phyloP scores from a whole-genome alignment of 1,284 basidiomycete genomes.

The Lignosus rhinocerotis region DNA sequence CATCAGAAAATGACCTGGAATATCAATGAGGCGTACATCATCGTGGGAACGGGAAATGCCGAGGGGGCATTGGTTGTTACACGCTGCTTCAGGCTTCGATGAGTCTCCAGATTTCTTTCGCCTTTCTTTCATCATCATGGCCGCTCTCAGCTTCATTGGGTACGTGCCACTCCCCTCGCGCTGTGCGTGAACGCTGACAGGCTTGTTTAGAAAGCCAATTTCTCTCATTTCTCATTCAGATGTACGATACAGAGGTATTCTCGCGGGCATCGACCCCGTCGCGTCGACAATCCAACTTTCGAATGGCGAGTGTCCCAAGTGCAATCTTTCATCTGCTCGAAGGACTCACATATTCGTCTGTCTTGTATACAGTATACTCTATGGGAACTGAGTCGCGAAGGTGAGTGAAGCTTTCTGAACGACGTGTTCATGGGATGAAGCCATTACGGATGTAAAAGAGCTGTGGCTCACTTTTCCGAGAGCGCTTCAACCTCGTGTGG shows the following conservation, averaged over 20 bases:
- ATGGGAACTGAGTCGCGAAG: slow-evolving; percentile 87
- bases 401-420: slow-evolving; percentile 45
- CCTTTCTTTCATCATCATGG: slow-evolving; percentile 46
- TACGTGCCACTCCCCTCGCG: slow-evolving; percentile 30
- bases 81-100: slow-evolving; percentile 20
- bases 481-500: slow-evolving; percentile 71
- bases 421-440: slow-evolving; percentile 41
- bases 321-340: neutral
- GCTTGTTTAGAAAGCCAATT: slow-evolving; percentile 72
- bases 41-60: slow-evolving; percentile 24
- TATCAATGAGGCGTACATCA: neutral
- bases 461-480: slow-evolving; percentile 55
- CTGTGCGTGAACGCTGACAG: slow-evolving; percentile 22
- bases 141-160: slow-evolving; percentile 70
- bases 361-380: slow-evolving; percentile 62
- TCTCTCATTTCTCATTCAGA: slow-evolving; percentile 89
- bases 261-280: slow-evolving; percentile 81
- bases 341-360: neutral
- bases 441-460: slow-evolving; percentile 67
- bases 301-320: slow-evolving; percentile 58
- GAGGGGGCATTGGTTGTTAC: slow-evolving; percentile 15
- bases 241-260: slow-evolving; percentile 86
- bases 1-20: neutral
- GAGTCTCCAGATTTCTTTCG: slow-evolving; percentile 14
- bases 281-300: slow-evolving; percentile 86